Evolutionary conservation across 441 rosid genomes (phyloP), one percentile per base, ranked within the genome.

Genomic region (Brassica hybrid): DNA sequence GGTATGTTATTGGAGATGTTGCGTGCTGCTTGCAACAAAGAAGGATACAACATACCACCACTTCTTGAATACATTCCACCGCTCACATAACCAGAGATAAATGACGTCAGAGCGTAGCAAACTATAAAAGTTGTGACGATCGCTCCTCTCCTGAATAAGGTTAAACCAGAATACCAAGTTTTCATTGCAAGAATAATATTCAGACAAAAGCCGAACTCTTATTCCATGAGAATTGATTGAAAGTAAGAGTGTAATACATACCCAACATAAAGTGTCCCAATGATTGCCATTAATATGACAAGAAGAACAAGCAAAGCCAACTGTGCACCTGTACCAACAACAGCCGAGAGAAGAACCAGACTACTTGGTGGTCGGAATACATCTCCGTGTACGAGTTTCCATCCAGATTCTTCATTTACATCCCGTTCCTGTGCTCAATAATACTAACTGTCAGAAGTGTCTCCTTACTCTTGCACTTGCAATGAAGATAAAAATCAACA

Each of bases 371-470:
- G 85, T 52, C 99, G 83, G 83, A 94, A 94, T 74, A 94, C 99
- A 89, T 94, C 99, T 2, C 99, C 99, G 73, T 94, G 99, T 56
- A 94, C 98, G 81, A 94, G 98, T 81, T 94, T 94, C 98, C 99
- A 94, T 73, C 99, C 99, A 71, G 98, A 90, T 83, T 94, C 99
- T 82, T 94, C 99, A 78, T 90, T 93, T 68, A 91, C 98, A 83
- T 94, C 99, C 72, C 99, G 90, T 87, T 94, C 99, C 99, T 94
- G 87, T 48, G 41, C 61, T 68, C 59, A 65, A 75, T 8, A 69
- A 71, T 10, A 78, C 57, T 6, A 34, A 54, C 32, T n/a, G 62
- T 72, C 72, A 68, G 72, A 76, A 69, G 45, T 48, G 6, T 64
- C 34, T 73, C 61, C 34, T 13, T 16, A 13, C 5, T 63, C 62